Evolutionary conservation across 164 flowering plant species (phyloP).

Genomic region (Amborella trichopoda): DNA sequence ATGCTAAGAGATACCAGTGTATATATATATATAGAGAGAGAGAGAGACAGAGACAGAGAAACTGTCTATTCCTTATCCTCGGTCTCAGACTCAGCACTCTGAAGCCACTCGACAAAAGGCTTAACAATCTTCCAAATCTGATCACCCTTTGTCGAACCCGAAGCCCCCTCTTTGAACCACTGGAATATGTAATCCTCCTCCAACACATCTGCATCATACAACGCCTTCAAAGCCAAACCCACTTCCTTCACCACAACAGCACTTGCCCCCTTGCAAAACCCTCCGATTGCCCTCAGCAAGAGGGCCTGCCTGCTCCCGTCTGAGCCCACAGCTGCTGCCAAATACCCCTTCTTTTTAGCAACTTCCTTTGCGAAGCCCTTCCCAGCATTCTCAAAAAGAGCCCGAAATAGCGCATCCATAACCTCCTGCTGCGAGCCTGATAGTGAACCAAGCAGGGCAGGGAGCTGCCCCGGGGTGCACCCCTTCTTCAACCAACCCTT

Average conservation of each 20-base stretch:
- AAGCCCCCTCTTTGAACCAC: conserved; percentile 42
- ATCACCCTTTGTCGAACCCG: conserved; percentile 25
- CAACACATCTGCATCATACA: conserved; percentile 52
- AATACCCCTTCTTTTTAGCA: conserved; percentile 32
- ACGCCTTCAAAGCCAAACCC: conserved; percentile 43
- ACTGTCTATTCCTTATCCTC: no score
- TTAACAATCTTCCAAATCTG: conserved; percentile 48
- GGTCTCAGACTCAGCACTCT: conserved; percentile 67
- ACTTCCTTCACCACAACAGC: conserved; percentile 41
- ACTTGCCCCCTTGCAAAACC: conserved; percentile 29
- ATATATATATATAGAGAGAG: no score
- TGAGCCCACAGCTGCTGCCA: conserved; percentile 29
- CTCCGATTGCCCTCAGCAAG: conserved; percentile 35
- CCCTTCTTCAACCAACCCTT: conserved; percentile 33
- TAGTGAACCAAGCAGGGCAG: conserved; percentile 20
- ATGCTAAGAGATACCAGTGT: no score
- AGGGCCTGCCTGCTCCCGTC: conserved; percentile 32
- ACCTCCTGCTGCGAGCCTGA: conserved; percentile 30
- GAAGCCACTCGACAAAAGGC: conserved; percentile 69
- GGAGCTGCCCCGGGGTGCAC: conserved; percentile 22
- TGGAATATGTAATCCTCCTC: conserved; percentile 47
- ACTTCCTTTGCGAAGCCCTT: conserved; percentile 61
- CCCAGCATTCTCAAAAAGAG: conserved; percentile 39
- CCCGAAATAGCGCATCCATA: conserved; percentile 32
- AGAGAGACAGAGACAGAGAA: no score